Conservation (phyloP, 352 stramenopile species). For the Phytophthora colocasiae region DNA sequence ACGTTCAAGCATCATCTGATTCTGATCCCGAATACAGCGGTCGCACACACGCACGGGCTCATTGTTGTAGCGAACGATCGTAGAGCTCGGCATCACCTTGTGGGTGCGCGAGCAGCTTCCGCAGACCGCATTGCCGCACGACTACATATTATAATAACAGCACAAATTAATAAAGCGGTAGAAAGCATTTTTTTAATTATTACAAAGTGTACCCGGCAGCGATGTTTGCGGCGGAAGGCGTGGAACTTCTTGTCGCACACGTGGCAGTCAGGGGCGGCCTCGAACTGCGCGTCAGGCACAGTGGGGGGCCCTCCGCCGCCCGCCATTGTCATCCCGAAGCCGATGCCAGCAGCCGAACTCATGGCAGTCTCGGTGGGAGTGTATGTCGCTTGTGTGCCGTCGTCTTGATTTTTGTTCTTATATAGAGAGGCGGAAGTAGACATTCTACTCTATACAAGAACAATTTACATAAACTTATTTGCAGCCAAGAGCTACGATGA, state of each 20-base stretch:
- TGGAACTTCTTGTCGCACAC: constrained; percentile 90
- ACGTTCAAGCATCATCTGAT: constrained; percentile 75
- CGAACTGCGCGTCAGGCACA: constrained; percentile 58
- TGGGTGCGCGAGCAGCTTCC: constrained; percentile 76
- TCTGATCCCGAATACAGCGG: constrained; percentile 78
- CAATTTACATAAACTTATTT: background rate
- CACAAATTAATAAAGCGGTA: background rate
- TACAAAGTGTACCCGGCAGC: constrained; percentile 60
- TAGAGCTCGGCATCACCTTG: constrained; percentile 74
- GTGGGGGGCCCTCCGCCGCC: constrained; percentile 20
- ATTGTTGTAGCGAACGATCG: constrained; percentile 78
- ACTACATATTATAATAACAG: constrained; percentile 33
- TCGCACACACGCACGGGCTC: constrained; percentile 86
- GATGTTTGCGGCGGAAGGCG: constrained; percentile 86
- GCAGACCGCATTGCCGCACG: constrained; percentile 83
- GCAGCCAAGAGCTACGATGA: constrained; percentile 37
- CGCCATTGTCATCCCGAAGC: constrained; percentile 35
- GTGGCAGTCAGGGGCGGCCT: constrained; percentile 70
- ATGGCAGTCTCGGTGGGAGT: constrained; percentile 20
- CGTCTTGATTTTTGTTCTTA: constrained; percentile 22
- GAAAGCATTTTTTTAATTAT: too few species aligned
- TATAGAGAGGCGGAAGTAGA: constrained; percentile 11
- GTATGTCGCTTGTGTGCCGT: constrained; percentile 24
- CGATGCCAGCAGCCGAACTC: constrained; percentile 24
- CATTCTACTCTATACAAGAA: constrained; percentile 11